phyloP scores from a whole-genome alignment of 140 eudicot species.

The Erigeron philadelphicus region DNA sequence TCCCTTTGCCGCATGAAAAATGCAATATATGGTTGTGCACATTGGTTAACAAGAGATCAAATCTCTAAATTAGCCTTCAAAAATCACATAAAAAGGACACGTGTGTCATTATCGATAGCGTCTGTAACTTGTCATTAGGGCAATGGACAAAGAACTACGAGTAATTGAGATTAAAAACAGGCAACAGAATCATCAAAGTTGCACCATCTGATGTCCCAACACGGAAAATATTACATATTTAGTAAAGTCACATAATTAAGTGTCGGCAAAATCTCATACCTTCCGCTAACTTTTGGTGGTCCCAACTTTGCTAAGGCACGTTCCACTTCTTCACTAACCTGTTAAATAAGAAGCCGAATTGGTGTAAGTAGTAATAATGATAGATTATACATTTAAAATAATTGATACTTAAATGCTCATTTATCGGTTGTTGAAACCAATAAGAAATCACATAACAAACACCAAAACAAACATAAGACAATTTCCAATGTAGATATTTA shows the following conservation, averaged over 20 bases:
- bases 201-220: not conserved
- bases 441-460: conserved; percentile 12
- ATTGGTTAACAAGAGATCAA: not conserved
- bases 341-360: conserved; percentile 19
- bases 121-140: not conserved
- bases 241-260: not conserved
- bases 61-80: not conserved
- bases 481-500: not conserved
- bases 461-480: conserved; percentile 5
- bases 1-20: not conserved
- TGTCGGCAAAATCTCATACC: conserved; percentile 36
- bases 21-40: not conserved
- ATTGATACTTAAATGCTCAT: not conserved
- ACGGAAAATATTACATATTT: not conserved
- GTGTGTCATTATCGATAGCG: not conserved
- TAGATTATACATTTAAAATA: conserved; percentile 15
- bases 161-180: not conserved
- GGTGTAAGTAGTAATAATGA: conserved; percentile 8
- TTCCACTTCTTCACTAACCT: conserved; percentile 99
- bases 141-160: not conserved
- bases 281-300: conserved; percentile 66
- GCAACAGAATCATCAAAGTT: not conserved
- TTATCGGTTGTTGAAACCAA: conserved; percentile 9
- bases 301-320: conserved; percentile 91
- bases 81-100: not conserved